Conservation (phyloP, 192 early-diverging fungal species). For the Mortierella hygrophila region DNA sequence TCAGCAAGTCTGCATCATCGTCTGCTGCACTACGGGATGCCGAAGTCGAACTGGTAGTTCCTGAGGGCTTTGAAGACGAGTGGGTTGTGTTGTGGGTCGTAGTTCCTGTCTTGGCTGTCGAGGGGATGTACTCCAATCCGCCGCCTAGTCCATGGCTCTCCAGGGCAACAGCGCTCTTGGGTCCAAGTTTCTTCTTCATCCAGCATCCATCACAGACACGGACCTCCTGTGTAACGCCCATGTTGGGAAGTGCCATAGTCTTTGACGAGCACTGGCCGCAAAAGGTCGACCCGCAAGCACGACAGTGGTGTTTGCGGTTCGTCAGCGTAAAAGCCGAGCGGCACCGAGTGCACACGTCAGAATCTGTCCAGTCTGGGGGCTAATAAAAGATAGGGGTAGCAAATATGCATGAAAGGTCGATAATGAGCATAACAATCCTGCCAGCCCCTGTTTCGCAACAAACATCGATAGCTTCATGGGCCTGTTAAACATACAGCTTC, state of each 20-base stretch:
- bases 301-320: slow-evolving; percentile 98
- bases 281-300: slow-evolving; percentile 97
- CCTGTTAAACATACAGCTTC: slow-evolving; percentile 71
- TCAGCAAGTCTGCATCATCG: slow-evolving; percentile 92
- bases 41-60: slow-evolving; percentile 8
- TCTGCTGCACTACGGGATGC: slow-evolving; percentile 23
- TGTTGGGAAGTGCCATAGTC: slow-evolving; percentile 83
- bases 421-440: neutral
- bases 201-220: slow-evolving; percentile 97
- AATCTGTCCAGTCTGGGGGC: slow-evolving; percentile 99
- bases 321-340: slow-evolving; percentile 92
- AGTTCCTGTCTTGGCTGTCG: slow-evolving; percentile 30
- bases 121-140: slow-evolving; percentile 57
- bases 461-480: neutral
- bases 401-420: neutral
- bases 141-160: slow-evolving; percentile 57
- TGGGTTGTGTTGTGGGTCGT: neutral
- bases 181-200: slow-evolving; percentile 67
- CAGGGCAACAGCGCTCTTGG: slow-evolving; percentile 46
- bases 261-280: slow-evolving; percentile 95
- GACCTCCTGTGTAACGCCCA: slow-evolving; percentile 91
- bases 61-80: slow-evolving; percentile 27
- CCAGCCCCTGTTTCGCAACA: neutral
- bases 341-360: slow-evolving; percentile 94
- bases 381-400: slow-evolving; percentile 33